Evolutionary conservation across 768 basidiomycete genomes (phyloP).

Genomic region (Amanita fuliginea): DNA sequence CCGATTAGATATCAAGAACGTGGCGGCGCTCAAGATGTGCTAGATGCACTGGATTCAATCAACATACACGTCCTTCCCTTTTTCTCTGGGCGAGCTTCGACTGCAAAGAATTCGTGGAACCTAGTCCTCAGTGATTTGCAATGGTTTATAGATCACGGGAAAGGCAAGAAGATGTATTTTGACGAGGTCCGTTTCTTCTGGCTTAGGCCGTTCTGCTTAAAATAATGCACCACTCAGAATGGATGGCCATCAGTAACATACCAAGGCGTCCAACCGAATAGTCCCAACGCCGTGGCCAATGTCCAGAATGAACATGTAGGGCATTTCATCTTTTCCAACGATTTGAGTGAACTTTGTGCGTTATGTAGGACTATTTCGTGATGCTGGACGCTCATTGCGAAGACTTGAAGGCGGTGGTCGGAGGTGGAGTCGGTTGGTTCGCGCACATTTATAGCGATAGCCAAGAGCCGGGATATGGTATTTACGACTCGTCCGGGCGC

Average conservation of each 20-base stretch:
- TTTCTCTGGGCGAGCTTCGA: conserved; percentile 36
- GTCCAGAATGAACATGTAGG: conserved; percentile 36
- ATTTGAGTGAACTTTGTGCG: neutral
- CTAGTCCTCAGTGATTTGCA: conserved; percentile 36
- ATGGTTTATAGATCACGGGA: conserved; percentile 43
- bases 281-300: conserved; percentile 34
- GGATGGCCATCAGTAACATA: conserved; percentile 56
- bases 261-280: conserved; percentile 41
- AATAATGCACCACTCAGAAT: conserved; percentile 25
- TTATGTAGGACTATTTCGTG: conserved; percentile 28
- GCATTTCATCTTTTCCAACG: neutral
- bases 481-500: conserved; percentile 28
- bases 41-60: conserved; percentile 43
- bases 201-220: neutral
- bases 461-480: conserved; percentile 47
- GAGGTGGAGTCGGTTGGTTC: conserved; percentile 56
- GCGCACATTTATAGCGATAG: conserved; percentile 52
- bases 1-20: conserved; percentile 24
- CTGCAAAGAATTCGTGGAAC: conserved; percentile 41
- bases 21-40: conserved; percentile 38
- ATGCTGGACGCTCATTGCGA: conserved; percentile 44
- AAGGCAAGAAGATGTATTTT: conserved; percentile 55
- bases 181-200: conserved; percentile 30
- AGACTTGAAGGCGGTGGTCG: conserved; percentile 35
- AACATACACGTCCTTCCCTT: conserved; percentile 53